Evolutionary conservation across 2,329 filamentous ascomycete genomes (phyloP).

Genomic region (Sarocladium kiliense): DNA sequence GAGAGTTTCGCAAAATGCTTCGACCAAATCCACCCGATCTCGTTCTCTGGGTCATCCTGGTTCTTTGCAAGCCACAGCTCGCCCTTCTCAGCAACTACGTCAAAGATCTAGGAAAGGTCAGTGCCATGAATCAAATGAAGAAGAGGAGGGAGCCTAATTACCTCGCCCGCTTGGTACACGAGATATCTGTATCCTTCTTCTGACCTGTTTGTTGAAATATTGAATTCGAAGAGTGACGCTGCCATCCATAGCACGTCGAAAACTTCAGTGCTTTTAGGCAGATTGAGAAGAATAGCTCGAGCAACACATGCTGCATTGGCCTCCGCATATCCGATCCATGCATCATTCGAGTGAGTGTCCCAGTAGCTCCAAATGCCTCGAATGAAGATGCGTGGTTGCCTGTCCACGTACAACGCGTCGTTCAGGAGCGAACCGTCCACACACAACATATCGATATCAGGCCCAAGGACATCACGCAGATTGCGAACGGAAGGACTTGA

Average conservation of each 20-base stretch:
- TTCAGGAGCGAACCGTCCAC: too few relatives aligned
- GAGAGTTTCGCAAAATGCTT: constrained; percentile 83
- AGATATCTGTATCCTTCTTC: constrained; percentile 96
- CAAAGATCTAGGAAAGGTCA: constrained; percentile 58
- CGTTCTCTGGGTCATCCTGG: constrained; percentile 76
- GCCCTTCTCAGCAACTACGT: constrained; percentile 92
- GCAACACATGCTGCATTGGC: too few relatives aligned
- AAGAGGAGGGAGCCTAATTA: constrained; percentile 31
- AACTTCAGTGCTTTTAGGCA: too few relatives aligned
- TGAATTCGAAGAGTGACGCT: constrained; percentile 93
- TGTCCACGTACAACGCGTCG: too few relatives aligned
- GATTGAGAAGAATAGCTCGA: too few relatives aligned
- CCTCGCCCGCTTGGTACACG: constrained; percentile 90
- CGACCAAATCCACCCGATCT: constrained; percentile 97
- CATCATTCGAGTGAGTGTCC: too few relatives aligned
- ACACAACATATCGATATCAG: too few relatives aligned
- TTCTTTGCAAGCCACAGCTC: constrained; percentile 98
- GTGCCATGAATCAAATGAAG: background rate
- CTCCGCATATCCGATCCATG: too few relatives aligned
- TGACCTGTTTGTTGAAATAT: constrained; percentile 84
- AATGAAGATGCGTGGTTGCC: too few relatives aligned
- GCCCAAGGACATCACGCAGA: too few relatives aligned
- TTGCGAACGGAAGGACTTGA: too few relatives aligned
- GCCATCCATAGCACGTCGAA: constrained; percentile 83
- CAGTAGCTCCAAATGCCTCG: too few relatives aligned